A percentile compares a stretch with the other conserved stretches of the same genome.
Conservation (phyloP, 2,329 filamentous ascomycete species). For the Trichoderma atrobrunneum region DNA sequence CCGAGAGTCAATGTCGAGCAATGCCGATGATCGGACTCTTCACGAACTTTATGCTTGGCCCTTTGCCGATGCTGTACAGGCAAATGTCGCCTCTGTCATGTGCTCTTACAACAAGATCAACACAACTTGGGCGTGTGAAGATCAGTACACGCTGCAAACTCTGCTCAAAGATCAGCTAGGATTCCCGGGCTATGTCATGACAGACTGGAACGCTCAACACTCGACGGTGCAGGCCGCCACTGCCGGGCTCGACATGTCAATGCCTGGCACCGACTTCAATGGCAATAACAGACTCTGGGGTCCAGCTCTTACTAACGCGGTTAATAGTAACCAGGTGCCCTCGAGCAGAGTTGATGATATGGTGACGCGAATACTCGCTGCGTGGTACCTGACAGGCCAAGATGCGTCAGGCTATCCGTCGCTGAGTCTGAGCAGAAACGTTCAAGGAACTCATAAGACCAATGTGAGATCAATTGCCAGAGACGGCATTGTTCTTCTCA, state of each 20-base stretch:
- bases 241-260: slow-evolving; percentile 39
- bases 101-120: slow-evolving; percentile 73
- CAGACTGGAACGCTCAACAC: slow-evolving; percentile 68
- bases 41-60: slow-evolving; percentile 69
- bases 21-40: slow-evolving; percentile 59
- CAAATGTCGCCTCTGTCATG: slow-evolving; percentile 66
- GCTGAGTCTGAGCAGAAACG: slow-evolving; percentile 53
- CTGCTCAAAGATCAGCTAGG: slow-evolving; percentile 69
- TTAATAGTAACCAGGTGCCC: slow-evolving; percentile 57
- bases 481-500: slow-evolving; percentile 63
- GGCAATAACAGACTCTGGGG: slow-evolving; percentile 55
- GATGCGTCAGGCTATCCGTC: slow-evolving; percentile 45
- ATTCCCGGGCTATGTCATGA: slow-evolving; percentile 61
- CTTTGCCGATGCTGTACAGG: slow-evolving; percentile 65
- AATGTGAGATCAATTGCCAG: slow-evolving; percentile 57
- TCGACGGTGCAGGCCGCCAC: slow-evolving; percentile 9
- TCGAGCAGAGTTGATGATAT: slow-evolving; percentile 65
- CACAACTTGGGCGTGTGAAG: slow-evolving; percentile 65
- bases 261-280: slow-evolving; percentile 67
- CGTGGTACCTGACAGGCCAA: slow-evolving; percentile 59
- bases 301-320: slow-evolving; percentile 47
- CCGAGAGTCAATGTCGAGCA: slow-evolving; percentile 52
- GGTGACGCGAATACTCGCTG: slow-evolving; percentile 60
- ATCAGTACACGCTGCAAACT: slow-evolving; percentile 57
- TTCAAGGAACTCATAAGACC: slow-evolving; percentile 58